Evolutionary conservation across 441 rosid genomes (phyloP).

Genomic region (Bocquillonia castaneifolia): DNA sequence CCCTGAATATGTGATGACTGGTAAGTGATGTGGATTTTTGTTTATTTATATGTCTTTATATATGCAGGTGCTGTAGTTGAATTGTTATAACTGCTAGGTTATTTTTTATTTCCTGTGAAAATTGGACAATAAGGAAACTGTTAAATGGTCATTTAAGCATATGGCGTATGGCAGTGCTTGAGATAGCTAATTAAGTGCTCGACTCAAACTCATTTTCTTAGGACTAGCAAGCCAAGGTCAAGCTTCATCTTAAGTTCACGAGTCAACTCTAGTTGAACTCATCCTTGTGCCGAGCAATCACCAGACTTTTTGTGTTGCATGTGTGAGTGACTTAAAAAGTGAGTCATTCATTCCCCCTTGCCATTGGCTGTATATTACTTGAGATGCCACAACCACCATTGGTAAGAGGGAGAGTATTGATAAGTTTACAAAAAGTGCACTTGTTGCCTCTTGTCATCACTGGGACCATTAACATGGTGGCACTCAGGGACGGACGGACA

Average conservation of each 20-base stretch:
- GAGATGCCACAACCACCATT: background rate
- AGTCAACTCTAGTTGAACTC: background rate
- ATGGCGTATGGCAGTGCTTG: background rate
- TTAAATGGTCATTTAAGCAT: too few relatives aligned
- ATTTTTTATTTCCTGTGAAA: background rate
- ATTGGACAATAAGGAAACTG: too few relatives aligned
- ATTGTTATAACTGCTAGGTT: background rate
- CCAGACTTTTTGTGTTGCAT: too few relatives aligned
- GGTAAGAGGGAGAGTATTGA: background rate
- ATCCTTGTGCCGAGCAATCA: background rate
- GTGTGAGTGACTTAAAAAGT: too few relatives aligned
- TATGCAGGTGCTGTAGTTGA: background rate
- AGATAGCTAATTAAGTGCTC: background rate
- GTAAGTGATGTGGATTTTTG: slow-evolving; percentile 24
- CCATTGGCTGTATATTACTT: background rate
- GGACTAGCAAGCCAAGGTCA: background rate
- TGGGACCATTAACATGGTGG: background rate
- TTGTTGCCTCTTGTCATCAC: background rate
- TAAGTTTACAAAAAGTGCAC: background rate
- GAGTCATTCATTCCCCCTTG: too few relatives aligned
- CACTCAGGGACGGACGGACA: background rate
- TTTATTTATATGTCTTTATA: background rate
- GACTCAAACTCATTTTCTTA: background rate
- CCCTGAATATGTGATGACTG: slow-evolving; percentile 40
- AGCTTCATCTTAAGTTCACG: background rate